Conservation (phyloP, 192 early-diverging fungal species). For the Mycoemilia scoparia region DNA sequence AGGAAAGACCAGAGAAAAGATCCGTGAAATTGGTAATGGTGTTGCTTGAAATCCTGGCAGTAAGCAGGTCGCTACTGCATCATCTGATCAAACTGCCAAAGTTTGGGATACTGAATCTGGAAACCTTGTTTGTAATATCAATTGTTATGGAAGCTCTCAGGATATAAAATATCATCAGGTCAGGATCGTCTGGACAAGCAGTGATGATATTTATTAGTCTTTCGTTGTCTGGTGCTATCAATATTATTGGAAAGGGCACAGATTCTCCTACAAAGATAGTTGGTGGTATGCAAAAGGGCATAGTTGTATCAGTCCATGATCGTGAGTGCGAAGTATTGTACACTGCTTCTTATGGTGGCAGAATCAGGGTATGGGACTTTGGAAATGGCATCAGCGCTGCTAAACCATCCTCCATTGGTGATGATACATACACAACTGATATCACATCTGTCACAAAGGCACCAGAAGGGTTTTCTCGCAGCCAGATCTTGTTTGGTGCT, state of each 20-base stretch:
- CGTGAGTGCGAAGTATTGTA: slow-evolving; percentile 53
- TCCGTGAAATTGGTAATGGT: slow-evolving; percentile 42
- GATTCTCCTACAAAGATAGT: slow-evolving; percentile 7
- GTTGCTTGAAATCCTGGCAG: slow-evolving; percentile 77
- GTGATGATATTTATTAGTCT: slow-evolving; percentile 52
- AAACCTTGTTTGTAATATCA: slow-evolving; percentile 43
- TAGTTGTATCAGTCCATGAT: slow-evolving; percentile 41
- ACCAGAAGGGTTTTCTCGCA: slow-evolving; percentile 5
- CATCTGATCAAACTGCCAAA: slow-evolving; percentile 71
- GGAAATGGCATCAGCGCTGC: slow-evolving; percentile 4
- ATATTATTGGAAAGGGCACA: slow-evolving; percentile 45
- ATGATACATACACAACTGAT: too few relatives aligned
- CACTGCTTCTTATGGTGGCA: slow-evolving; percentile 85
- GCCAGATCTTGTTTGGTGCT: slow-evolving; percentile 5
- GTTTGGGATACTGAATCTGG: slow-evolving; percentile 74
- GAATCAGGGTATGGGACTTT: slow-evolving; percentile 60
- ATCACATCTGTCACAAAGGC: too few relatives aligned
- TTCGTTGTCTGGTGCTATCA: slow-evolving; percentile 73
- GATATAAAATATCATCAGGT: slow-evolving; percentile 71
- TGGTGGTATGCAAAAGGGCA: slow-evolving; percentile 65
- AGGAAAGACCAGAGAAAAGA: slow-evolving; percentile 67
- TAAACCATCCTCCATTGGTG: slow-evolving; percentile 2
- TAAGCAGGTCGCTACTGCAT: slow-evolving; percentile 53
- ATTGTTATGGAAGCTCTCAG: slow-evolving; percentile 13
- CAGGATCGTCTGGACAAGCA: slow-evolving; percentile 74